phyloP scores from a whole-genome alignment of 352 stramenopile genomes.

The Globisporangium viniferum region DNA sequence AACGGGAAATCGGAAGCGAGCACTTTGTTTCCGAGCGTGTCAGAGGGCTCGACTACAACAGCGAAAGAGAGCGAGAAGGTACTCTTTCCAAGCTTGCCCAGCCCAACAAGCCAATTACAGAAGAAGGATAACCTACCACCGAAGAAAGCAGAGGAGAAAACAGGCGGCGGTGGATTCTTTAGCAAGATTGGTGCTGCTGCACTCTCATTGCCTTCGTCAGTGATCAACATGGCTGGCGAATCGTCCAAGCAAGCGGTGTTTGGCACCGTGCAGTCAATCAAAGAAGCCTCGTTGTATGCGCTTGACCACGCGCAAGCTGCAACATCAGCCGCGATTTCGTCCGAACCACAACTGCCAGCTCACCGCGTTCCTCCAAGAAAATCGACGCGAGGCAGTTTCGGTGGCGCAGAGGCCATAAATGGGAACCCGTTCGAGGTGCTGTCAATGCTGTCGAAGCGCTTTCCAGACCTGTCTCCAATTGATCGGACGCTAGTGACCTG shows the following conservation, averaged over 20 bases:
- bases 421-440: constrained; percentile 36
- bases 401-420: constrained; percentile 12
- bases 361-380: constrained; percentile 14
- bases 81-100: constrained; percentile 11
- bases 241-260: constrained; percentile 69
- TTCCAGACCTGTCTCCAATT: constrained; percentile 68
- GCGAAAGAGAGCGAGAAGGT: constrained; percentile 7
- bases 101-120: not conserved
- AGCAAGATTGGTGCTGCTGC: constrained; percentile 56
- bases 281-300: constrained; percentile 70
- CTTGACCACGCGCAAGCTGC: constrained; percentile 70
- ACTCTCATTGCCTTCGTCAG: constrained; percentile 55
- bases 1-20: not conserved
- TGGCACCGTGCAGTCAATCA: constrained; percentile 68
- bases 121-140: not conserved
- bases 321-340: constrained; percentile 51
- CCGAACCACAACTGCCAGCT: constrained; percentile 38
- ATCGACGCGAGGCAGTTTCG: not conserved
- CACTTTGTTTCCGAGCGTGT: not conserved
- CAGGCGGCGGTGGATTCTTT: constrained; percentile 51
- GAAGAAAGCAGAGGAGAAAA: constrained; percentile 23
- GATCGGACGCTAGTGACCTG: constrained; percentile 73
- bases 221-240: constrained; percentile 56
- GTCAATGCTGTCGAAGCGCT: constrained; percentile 74
- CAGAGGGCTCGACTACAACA: not conserved